Conservation (phyloP, 2,329 filamentous ascomycete species). For the Trichoderma atrobrunneum region DNA sequence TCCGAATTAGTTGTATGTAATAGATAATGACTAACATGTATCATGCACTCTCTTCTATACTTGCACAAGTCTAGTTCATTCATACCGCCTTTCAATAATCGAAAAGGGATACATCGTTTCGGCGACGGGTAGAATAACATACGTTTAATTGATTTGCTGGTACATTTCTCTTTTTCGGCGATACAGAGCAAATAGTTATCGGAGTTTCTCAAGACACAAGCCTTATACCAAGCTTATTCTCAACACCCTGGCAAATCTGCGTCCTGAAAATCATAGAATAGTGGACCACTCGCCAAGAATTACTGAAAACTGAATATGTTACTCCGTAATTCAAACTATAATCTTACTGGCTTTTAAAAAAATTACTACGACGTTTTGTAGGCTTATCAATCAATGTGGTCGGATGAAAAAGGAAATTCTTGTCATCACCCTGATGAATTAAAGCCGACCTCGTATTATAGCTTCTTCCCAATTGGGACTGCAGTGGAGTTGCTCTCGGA, state of each 20-base stretch:
- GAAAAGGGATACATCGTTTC: background rate
- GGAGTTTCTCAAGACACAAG: background rate
- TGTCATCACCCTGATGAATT: background rate
- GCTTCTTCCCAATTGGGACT: background rate
- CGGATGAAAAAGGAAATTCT: background rate
- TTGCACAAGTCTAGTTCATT: background rate
- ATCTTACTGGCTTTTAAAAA: background rate
- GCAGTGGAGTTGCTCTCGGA: background rate
- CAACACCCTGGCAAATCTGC: background rate
- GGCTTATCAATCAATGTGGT: background rate
- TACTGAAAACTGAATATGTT: background rate
- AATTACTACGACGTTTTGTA: background rate
- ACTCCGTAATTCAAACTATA: background rate
- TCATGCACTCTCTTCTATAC: background rate
- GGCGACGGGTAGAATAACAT: background rate
- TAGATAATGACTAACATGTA: background rate
- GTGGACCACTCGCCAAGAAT: background rate
- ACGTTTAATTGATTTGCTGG: background rate
- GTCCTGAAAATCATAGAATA: background rate
- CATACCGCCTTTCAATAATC: background rate
- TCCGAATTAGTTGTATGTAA: background rate
- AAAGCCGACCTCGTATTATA: background rate
- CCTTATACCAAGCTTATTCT: background rate
- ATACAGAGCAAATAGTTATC: background rate
- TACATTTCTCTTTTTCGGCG: background rate